Percentiles rank a stretch among this genome's conserved stretches.
These are phyloP conservation scores for Chrysopogon serrulatus DNA, from an alignment of 176 grass and related monocot genomes.

Conservation along the genomic window DNA sequence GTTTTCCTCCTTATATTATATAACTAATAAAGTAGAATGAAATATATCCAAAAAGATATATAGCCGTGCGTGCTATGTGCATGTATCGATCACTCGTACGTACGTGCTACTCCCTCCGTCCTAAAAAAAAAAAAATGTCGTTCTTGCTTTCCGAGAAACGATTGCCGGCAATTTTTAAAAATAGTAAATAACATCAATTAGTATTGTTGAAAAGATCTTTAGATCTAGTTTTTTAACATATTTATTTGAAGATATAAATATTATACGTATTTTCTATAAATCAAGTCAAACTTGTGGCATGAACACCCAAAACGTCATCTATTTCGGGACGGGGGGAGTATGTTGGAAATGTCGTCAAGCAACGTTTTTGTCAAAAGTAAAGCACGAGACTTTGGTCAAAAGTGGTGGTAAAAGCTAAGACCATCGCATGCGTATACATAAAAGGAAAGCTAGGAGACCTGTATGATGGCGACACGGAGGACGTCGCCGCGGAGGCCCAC, in stretches of 20 bases:
- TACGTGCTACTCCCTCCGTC: too few relatives aligned
- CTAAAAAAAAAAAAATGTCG: too few relatives aligned
- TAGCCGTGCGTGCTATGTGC: not conserved
- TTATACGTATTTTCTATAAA: too few relatives aligned
- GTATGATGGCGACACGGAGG: conserved; percentile 81
- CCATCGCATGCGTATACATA: not conserved
- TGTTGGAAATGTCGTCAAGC: not conserved
- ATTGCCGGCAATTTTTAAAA: too few relatives aligned
- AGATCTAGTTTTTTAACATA: too few relatives aligned
- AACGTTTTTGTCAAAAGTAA: conserved; percentile 17
- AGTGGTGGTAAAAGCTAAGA: not conserved
- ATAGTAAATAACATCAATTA: too few relatives aligned
- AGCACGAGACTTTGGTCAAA: not conserved
- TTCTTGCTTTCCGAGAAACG: too few relatives aligned
- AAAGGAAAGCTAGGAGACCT: conserved; percentile 24
- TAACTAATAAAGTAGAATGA: not conserved
- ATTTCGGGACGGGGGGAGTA: too few relatives aligned
- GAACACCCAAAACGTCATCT: too few relatives aligned
- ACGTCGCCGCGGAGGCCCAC: conserved; percentile 74
- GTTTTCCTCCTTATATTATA: not conserved
- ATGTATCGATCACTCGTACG: not conserved
- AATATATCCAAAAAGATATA: not conserved
- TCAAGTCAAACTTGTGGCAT: too few relatives aligned
- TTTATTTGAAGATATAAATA: too few relatives aligned
- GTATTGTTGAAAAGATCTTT: too few relatives aligned